Conservation (phyloP, 2,329 filamentous ascomycete species). For the Colletotrichum sp. region DNA sequence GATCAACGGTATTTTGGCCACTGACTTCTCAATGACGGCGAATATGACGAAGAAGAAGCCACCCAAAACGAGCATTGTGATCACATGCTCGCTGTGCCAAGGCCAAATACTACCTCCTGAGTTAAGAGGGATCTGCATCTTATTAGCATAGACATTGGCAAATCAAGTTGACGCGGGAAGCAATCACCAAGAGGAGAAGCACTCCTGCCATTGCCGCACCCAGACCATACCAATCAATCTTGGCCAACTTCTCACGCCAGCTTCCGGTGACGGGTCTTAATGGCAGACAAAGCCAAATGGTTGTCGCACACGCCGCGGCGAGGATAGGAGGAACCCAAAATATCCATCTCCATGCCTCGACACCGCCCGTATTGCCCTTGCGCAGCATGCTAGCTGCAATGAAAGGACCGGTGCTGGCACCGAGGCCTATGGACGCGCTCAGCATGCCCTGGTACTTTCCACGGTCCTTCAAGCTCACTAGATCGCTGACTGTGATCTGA, state of each 20-base stretch:
- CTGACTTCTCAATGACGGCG: background rate
- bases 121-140: background rate
- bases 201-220: background rate
- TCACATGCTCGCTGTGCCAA: background rate
- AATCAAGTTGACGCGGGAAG: background rate
- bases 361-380: background rate
- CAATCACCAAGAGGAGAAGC: background rate
- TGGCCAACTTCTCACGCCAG: background rate
- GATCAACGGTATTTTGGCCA: background rate
- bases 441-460: background rate
- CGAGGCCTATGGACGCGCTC: background rate
- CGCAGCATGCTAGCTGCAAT: background rate
- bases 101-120: background rate
- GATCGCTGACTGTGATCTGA: background rate
- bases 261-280: background rate
- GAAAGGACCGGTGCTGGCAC: background rate
- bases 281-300: background rate
- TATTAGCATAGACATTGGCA: background rate
- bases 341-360: background rate
- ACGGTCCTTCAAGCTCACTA: background rate
- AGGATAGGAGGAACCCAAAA: background rate
- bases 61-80: background rate
- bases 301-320: background rate
- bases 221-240: background rate
- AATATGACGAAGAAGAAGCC: background rate